Base-by-base conservation (phyloP, 208 protist genomes). In the Leishmania tropica region DNA sequence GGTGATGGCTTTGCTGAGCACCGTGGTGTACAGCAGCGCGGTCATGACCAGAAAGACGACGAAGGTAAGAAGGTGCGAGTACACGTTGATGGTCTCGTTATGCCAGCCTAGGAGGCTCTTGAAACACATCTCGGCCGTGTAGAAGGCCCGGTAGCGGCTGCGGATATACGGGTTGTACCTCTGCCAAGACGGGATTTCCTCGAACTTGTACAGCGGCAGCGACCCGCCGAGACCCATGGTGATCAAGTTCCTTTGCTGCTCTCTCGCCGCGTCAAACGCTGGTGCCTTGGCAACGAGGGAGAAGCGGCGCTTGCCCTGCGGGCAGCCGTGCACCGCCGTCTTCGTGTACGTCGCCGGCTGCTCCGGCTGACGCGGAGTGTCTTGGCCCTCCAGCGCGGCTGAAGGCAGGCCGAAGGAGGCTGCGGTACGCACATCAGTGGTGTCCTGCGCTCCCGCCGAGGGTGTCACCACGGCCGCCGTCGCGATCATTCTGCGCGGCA, bases 41-140 rank as follows among this genome's bases (percentile, higher is more conserved):
- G 88, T 88, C n/a, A 97, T 53, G 40, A 83, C 75, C 24, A 93
- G 48, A 85, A 96, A 97, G 56, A 86, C 45, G 60, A 98, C 10
- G 64, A 93, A 93, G 11, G 92, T 92, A 48, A 90, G 24, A 21
- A 91, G 80, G 85, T 98, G 95, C 24, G 91, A 91, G 89, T 90
- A 96, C 6, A 98, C 80, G 83, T 98, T 98, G 68, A 96, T 79
- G n/a, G 93, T 93, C 83, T 98, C 95, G 84, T 98, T 98, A 83
- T 98, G 95, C 84, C 92, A 86, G 17, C 84, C 80, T 79, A 96
- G 81, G 5, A 97, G 72, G 70, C 94, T 97, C 54, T 86, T 83
- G 17, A 96, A 40, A 35, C 84, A 91, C 88, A 91, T 89, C 28
- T 40, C 28, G 0, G 87, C 88, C 2, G 82, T 90, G 85, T 97